Percentiles rank a stretch among this genome's conserved stretches.
phyloP scores from a whole-genome alignment of 345 rosid genomes.

The Eucalyptus leucophloia region DNA sequence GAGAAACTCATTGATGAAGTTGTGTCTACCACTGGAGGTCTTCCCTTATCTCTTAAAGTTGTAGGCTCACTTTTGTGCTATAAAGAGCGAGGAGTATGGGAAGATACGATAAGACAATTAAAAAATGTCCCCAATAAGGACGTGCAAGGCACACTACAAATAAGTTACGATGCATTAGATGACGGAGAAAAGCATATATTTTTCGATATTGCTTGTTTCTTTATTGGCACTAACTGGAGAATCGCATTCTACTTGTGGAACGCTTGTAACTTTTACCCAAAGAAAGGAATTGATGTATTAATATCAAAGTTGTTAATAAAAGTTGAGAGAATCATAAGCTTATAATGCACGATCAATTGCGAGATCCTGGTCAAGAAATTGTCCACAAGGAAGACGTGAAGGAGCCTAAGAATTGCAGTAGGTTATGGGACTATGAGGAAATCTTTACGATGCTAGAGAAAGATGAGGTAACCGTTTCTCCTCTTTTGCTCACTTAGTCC shows the following conservation, averaged over 20 bases:
- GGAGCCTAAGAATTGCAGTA: background rate
- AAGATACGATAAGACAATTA: too few relatives aligned
- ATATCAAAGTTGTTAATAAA: too few relatives aligned
- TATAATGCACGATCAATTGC: background rate
- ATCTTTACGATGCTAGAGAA: background rate
- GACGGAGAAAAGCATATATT: rapidly evolving
- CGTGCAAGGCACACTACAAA: rapidly evolving
- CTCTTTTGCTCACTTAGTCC: background rate
- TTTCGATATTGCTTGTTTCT: background rate
- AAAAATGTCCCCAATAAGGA: rapidly evolving
- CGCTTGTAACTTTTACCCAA: background rate
- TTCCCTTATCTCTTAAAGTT: background rate
- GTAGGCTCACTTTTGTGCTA: background rate
- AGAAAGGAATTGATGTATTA: background rate
- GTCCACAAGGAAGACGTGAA: background rate
- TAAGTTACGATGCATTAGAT: background rate
- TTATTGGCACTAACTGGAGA: background rate
- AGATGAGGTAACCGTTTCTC: background rate
- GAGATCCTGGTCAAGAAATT: background rate
- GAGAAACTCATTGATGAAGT: background rate
- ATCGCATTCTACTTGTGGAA: background rate
- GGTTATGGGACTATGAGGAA: background rate
- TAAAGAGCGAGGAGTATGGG: background rate
- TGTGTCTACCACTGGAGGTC: background rate
- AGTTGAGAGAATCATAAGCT: background rate